Percentiles rank a stretch among this genome's conserved stretches.
phyloP scores from a whole-genome alignment of 345 rosid species.

The Heritiera fomes region DNA sequence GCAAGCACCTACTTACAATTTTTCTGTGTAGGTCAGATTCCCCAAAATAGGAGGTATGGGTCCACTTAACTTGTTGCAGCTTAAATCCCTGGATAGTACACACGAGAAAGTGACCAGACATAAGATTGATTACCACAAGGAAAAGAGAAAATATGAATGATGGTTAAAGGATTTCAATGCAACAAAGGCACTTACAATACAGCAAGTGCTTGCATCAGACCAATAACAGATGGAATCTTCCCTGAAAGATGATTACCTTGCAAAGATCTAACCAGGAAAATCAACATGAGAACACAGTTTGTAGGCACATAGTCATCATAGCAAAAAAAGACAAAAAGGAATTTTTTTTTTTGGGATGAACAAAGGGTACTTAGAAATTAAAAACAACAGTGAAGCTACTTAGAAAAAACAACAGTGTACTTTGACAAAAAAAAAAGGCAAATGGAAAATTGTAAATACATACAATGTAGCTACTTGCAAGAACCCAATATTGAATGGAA shows the following conservation, averaged over 20 bases:
- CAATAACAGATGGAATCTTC: constrained; percentile 85
- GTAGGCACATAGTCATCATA: not conserved
- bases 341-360: too few species aligned
- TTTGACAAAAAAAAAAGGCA: too few species aligned
- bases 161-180: not conserved
- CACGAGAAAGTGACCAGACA: constrained; percentile 2
- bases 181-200: constrained; percentile 66
- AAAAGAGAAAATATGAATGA: not conserved
- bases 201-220: constrained; percentile 99
- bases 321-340: too few species aligned
- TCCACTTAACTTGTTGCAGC: constrained; percentile 84
- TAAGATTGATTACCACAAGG: not conserved
- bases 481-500: constrained; percentile 96
- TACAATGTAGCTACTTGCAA: constrained; percentile 98
- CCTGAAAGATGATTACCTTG: constrained; percentile 88
- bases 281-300: constrained; percentile 2
- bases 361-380: too few species aligned
- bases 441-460: constrained; percentile 26
- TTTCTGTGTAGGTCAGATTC: constrained; percentile 85
- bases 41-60: constrained; percentile 88
- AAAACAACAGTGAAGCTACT: too few species aligned
- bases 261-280: constrained; percentile 63
- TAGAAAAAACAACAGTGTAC: too few species aligned
- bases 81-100: constrained; percentile 64
- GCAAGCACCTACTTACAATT: constrained; percentile 58